Evolutionary conservation across 768 basidiomycete genomes (phyloP), one percentile per base, ranked within the genome.

Genomic region (Tricholoma sp.): DNA sequence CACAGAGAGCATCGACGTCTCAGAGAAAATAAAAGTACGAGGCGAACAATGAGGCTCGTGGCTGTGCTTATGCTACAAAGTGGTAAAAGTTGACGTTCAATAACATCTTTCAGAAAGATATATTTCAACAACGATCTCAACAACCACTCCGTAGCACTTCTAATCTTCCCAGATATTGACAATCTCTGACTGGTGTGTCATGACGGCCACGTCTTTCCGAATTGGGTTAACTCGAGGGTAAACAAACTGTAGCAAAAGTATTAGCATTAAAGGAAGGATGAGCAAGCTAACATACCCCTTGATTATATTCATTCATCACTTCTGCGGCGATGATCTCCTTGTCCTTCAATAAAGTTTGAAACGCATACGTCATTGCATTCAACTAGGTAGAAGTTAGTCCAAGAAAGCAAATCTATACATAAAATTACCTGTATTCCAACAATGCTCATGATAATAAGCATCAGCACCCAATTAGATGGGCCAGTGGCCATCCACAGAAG

Each of bases 141-240:
- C 18, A 5, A 27, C 35, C 9, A 37, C 35, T 12, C 5, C 35
- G 35, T 2, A 37, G 14, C 12, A 12, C 5, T 16, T 4, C 56
- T 51, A 71, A 29, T 79, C 73, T 58, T 83, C 79, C 80, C 79
- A 83, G 29, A 81, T 62, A 61, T 81, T 77, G 8, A 89, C 80
- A 60, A 90, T 79, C 76, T 94, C 91, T 1, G 88, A 82, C 65
- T 94, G 79, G 68, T 91, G 85, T 2, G 91, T 94, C 90, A 91
- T 91, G 24, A 91, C 87, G 3, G 86, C 84, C 1, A 83, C 89
- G 61, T 94, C 91, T 57, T 77, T 82, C 29, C 88, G 82, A 19
- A 93, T 76, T 6, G 87, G 87, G 64, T 89, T 86, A 59, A 91
- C 70, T 59, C 85, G 82, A n/a, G 91, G 92, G 63, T 88, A 83